Percentiles rank a stretch among this genome's conserved stretches.
phyloP scores from a whole-genome alignment of 768 basidiomycete genomes.

The Lactarius indigo region DNA sequence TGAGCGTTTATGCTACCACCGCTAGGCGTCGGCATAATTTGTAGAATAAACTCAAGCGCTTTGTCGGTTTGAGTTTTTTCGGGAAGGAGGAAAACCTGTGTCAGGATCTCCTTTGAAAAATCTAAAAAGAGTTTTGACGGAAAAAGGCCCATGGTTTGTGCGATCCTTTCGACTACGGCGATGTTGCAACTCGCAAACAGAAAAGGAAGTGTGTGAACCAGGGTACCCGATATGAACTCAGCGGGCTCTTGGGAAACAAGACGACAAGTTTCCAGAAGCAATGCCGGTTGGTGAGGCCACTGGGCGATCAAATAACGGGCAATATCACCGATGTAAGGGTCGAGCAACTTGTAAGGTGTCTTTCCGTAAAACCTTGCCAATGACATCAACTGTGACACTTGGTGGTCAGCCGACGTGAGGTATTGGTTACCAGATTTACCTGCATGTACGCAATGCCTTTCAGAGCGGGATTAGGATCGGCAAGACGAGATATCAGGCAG shows the following conservation, averaged over 20 bases:
- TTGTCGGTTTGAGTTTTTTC: constrained; percentile 52
- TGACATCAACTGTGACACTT: constrained; percentile 48
- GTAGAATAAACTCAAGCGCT: constrained; percentile 58
- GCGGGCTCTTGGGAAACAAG: constrained; percentile 54
- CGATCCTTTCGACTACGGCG: constrained; percentile 58
- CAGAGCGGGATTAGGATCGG: constrained; percentile 61
- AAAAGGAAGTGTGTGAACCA: constrained; percentile 61
- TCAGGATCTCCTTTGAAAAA: constrained; percentile 58
- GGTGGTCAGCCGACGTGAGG: constrained; percentile 18
- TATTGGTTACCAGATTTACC: constrained; percentile 36
- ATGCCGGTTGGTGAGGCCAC: constrained; percentile 52
- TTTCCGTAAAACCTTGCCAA: constrained; percentile 59
- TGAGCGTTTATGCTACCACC: constrained; percentile 38
- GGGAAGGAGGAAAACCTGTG: constrained; percentile 60
- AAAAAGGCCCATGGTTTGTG: constrained; percentile 45
- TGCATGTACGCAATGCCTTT: constrained; percentile 68
- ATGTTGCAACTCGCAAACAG: constrained; percentile 62
- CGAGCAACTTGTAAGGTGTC: constrained; percentile 59
- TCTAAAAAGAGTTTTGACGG: constrained; percentile 51
- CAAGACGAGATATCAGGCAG: constrained; percentile 64
- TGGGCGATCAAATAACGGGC: constrained; percentile 61
- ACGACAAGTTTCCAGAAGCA: constrained; percentile 64
- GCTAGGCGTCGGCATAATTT: constrained; percentile 49
- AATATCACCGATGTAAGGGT: constrained; percentile 66
- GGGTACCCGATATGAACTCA: constrained; percentile 63